Conservation (phyloP, 106 monocot genomes). For the Vanilla planifolia region DNA sequence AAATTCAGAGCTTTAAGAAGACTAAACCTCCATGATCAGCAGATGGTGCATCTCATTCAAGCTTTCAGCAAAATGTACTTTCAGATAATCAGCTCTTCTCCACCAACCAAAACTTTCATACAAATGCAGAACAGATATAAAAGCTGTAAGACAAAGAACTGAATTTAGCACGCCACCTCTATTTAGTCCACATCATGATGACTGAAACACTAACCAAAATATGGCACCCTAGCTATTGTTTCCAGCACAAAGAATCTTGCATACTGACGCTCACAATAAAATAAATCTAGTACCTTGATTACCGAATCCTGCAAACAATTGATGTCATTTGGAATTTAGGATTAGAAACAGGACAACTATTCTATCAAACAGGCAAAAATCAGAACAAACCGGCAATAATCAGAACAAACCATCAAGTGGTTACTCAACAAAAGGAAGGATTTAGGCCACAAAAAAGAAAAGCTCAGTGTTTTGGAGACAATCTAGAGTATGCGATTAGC, state of each 20-base stretch:
- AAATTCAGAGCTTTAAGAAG: not conserved
- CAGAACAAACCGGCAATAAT: no score
- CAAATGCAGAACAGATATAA: slow-evolving; percentile 94
- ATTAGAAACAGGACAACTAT: no score
- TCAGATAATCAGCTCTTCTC: slow-evolving; percentile 98
- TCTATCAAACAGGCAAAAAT: no score
- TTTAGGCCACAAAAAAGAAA: not conserved
- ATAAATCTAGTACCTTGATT: slow-evolving; percentile 59
- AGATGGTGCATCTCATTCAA: slow-evolving; percentile 99
- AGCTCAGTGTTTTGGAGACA: no score
- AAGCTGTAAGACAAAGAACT: slow-evolving; percentile 35
- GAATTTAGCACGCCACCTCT: not conserved
- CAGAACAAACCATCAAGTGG: not conserved
- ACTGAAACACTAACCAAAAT: slow-evolving; percentile 62
- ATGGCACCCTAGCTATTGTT: slow-evolving; percentile 97
- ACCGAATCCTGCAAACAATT: slow-evolving; percentile 54
- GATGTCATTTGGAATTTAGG: not conserved
- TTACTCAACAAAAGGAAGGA: not conserved
- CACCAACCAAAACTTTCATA: slow-evolving; percentile 99
- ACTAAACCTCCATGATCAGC: slow-evolving; percentile 91
- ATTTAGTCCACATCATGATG: not conserved
- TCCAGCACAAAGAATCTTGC: slow-evolving; percentile 95
- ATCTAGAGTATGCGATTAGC: no score
- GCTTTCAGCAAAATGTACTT: slow-evolving; percentile 99
- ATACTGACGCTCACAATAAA: slow-evolving; percentile 80